Base-by-base conservation (phyloP, 1,284 basidiomycete species). In the Ustilago vetiveriae region DNA sequence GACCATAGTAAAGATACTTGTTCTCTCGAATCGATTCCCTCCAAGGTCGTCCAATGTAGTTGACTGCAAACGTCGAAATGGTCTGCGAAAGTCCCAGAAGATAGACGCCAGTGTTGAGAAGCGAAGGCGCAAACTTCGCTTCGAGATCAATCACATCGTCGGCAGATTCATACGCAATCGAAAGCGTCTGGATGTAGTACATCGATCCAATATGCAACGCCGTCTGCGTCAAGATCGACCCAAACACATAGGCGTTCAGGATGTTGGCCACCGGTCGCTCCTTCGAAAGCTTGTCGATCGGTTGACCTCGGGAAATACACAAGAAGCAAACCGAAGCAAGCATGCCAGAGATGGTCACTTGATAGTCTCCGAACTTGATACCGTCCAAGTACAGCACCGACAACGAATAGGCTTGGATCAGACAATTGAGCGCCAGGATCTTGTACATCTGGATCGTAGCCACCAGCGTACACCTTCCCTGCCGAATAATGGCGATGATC, bases 381-480 rank as follows among this genome's bases (percentile, higher is more conserved):
- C 79, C 79, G 24, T 80, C 78, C 32, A 82, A 57, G 33, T 81
- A 76, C 29, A 78, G 53, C 26, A 79, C 77, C 43, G 69, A 74
- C 11, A 82, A 57, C 40, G 77, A 75, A 55, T 82, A 78, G 8
- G 80, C 80, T 58, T 74, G 72, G 45, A 80, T 81, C 10, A 82
- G 52, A 54, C 80, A 82, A 57, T 81, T 81, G 39, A 80, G 68
- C 40, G 80, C 80, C 6, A 82, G 64, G 36, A 81, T 82, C 72
- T 82, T 82, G 73, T 82, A 79, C 80, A 79, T 80, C 64, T 82
- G 80, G 38, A 79, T 76, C 36, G 76, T 79, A 6, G 80, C 76
- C 8, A 82, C 80, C 24, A 82, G 60, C 43, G 79, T 80, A 35
- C 74, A 80, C 11, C 80, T 47, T n/a, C 80, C 80, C 45, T 82